Conservation (phyloP, 2,329 filamentous ascomycete species). For the Colletotrichum caudatum region DNA sequence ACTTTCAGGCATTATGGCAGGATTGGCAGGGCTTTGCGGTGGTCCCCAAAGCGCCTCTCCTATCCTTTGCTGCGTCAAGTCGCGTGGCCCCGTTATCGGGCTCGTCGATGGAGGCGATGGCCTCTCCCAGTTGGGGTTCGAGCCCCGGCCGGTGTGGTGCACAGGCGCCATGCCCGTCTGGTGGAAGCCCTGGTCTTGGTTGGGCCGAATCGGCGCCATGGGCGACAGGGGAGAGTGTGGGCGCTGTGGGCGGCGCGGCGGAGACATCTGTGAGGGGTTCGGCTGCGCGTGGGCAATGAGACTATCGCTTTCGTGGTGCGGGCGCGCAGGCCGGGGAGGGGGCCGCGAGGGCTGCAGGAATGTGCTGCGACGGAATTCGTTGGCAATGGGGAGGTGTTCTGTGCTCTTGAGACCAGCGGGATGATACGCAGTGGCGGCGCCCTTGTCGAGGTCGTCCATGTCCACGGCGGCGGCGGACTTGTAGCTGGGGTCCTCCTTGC, state of each 20-base stretch:
- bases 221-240: conserved; percentile 31
- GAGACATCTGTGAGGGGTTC: conserved; percentile 33
- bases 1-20: conserved; percentile 21
- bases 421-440: conserved; percentile 43
- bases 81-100: conserved; percentile 42
- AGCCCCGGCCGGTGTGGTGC: conserved; percentile 3
- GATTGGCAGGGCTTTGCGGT: conserved; percentile 20
- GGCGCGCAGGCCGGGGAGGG: conserved; percentile 36
- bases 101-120: conserved; percentile 36
- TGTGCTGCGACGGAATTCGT: conserved; percentile 53
- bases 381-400: conserved; percentile 55
- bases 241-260: conserved; percentile 24
- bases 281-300: conserved; percentile 56
- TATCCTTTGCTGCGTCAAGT: conserved; percentile 49
- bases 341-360: conserved; percentile 43
- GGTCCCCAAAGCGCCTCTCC: conserved; percentile 52
- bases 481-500: conserved; percentile 67
- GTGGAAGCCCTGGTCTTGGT: conserved; percentile 31
- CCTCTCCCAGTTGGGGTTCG: conserved; percentile 25
- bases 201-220: conserved; percentile 27
- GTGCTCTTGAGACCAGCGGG: conserved; percentile 50
- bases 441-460: conserved; percentile 54
- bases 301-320: conserved; percentile 56
- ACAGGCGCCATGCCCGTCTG: conserved; percentile 20
- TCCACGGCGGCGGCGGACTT: conserved; percentile 53